Evolutionary conservation across 2,329 filamentous ascomycete species (phyloP).

Genomic region (Hypoxylon sp.): DNA sequence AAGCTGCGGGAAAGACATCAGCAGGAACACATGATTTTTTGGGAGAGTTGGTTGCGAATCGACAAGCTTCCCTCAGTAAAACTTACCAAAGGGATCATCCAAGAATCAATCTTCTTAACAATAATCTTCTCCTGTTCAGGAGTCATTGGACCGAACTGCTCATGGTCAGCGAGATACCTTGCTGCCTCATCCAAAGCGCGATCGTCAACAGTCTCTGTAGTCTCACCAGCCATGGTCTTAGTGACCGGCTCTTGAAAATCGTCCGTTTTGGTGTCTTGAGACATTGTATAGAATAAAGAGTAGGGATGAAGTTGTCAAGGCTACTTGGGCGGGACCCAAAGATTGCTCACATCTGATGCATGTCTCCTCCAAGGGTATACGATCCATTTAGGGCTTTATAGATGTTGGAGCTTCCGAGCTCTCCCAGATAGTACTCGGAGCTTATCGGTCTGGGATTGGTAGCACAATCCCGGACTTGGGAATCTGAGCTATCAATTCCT

Average conservation of each 20-base stretch:
- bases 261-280: constrained; percentile 30
- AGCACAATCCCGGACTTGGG: constrained; percentile 6
- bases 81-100: constrained; percentile 51
- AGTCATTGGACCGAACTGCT: constrained; percentile 50
- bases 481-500: constrained; percentile 13
- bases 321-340: background rate
- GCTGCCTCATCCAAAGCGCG: constrained; percentile 44
- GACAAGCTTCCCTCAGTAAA: background rate
- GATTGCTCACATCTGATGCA: constrained; percentile 26
- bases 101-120: constrained; percentile 51
- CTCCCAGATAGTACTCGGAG: constrained; percentile 19
- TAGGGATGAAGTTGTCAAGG: constrained; percentile 2
- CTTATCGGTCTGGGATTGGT: constrained; percentile 41
- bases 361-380: constrained; percentile 9
- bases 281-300: constrained; percentile 26
- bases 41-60: background rate
- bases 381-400: constrained; percentile 36
- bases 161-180: constrained; percentile 44
- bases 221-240: constrained; percentile 33
- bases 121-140: constrained; percentile 51
- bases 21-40: background rate
- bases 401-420: constrained; percentile 18
- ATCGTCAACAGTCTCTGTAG: constrained; percentile 38
- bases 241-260: constrained; percentile 22
- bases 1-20: constrained; percentile 42